A percentile compares a stretch with the other conserved stretches of the same genome.
These are phyloP conservation scores for Kluyveromyces aestuarii DNA, from an alignment of 805 yeast species.

Conservation along the genomic window DNA sequence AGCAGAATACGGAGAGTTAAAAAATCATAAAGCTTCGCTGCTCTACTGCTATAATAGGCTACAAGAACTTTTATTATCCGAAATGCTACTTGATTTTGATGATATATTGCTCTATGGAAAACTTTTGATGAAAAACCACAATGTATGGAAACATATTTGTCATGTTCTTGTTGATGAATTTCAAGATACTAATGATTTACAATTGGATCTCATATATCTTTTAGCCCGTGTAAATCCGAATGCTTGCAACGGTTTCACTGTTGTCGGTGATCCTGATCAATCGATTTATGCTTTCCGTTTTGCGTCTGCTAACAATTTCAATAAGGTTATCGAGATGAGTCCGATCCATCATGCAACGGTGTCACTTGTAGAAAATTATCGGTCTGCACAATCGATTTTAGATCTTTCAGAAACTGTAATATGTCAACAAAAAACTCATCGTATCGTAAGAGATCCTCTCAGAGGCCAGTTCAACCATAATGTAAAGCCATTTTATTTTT, in stretches of 20 bases:
- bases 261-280: slow-evolving; percentile 96
- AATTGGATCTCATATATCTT: slow-evolving; percentile 55
- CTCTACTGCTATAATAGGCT: slow-evolving; percentile 41
- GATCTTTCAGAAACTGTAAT: slow-evolving; percentile 56
- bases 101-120: slow-evolving; percentile 58
- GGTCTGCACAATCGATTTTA: slow-evolving; percentile 66
- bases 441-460: slow-evolving; percentile 34
- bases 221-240: slow-evolving; percentile 36
- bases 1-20: slow-evolving; percentile 28
- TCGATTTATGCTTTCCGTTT: slow-evolving; percentile 84
- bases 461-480: slow-evolving; percentile 36
- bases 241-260: slow-evolving; percentile 51
- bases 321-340: slow-evolving; percentile 37
- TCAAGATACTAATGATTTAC: slow-evolving; percentile 82
- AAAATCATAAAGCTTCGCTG: slow-evolving; percentile 26
- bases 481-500: slow-evolving; percentile 39
- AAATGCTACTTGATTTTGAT: slow-evolving; percentile 66
- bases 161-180: slow-evolving; percentile 90
- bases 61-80: slow-evolving; percentile 36
- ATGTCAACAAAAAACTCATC: slow-evolving; percentile 40
- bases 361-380: slow-evolving; percentile 59
- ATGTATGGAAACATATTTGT: slow-evolving; percentile 40
- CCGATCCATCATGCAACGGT: slow-evolving; percentile 30
- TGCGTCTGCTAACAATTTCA: slow-evolving; percentile 67
- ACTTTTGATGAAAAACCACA: slow-evolving; percentile 36